Base-by-base conservation (phyloP, 352 stramenopile species). In the Phytophthora multivora region DNA sequence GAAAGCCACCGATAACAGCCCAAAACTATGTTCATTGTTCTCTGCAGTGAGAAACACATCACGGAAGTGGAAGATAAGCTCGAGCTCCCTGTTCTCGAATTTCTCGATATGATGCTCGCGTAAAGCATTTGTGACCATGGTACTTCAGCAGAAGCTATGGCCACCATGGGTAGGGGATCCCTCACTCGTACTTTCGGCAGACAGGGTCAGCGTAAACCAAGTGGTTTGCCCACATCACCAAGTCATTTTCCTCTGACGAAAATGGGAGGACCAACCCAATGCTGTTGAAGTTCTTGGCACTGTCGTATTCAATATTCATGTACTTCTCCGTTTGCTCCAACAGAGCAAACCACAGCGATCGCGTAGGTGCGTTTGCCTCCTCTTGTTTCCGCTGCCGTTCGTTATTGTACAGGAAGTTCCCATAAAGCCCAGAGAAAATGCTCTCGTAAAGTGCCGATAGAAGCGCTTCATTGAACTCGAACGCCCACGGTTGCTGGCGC, bases 361-460 rank as follows among this genome's bases (percentile, higher is more conserved):
- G 72, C 9, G 87, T 96, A 8, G 87, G 76, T 8, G 65, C 57
- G 6, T 76, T 74, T 10, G 72, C 53, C 55, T 96, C 87, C 41
- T 84, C 72, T 59, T 88, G 70, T 40, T 74, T 85, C 33, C 83
- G 75, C 58, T 96, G 84, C 1, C 83, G 86, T 57, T 98, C 96
- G 41, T 87, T 98, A 78, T 99, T 98, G 74, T 97, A 99, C 39
- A 99, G 73, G 57, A 99, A 98, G 21, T 91, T 99, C 7, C 97
- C 97, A 77, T 99, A 99, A 25, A 97, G 78, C 40, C 96, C 98
- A 4, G 90, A 98, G 67, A 99, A 99, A 9, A 99, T 81, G 59
- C 98, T 87, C 50, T 99, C 95, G 12, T 98, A 98, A 18, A 99
- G 77, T 38, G 92, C 72, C 10, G 97, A 75, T 5, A 99, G 75